These are phyloP conservation scores for Coemansia sp. DNA, from an alignment of 192 early-diverging fungal species.

Conservation along the genomic window DNA sequence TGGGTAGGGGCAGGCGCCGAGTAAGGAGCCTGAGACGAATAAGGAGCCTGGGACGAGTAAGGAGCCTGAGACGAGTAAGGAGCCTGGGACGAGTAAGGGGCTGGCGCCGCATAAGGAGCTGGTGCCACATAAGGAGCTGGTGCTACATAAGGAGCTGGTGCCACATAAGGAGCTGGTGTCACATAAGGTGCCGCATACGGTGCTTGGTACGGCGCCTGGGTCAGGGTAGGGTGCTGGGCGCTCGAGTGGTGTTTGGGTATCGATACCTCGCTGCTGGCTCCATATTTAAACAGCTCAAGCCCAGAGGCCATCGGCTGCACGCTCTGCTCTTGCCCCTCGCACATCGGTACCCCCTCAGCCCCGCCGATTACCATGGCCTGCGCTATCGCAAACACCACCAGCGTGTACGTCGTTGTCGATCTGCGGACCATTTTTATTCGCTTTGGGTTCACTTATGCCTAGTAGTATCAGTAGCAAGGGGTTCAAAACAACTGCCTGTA, in stretches of 20 bases:
- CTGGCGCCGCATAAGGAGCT: not conserved
- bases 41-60: too few relatives aligned
- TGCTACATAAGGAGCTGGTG: constrained; percentile 5
- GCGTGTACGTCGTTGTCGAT: constrained; percentile 35
- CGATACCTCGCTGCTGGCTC: not conserved
- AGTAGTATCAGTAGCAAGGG: not conserved
- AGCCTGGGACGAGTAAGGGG: too few relatives aligned
- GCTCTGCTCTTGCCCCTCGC: not conserved
- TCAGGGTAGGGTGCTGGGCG: not conserved
- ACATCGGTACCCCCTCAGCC: not conserved
- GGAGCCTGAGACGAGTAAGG: too few relatives aligned
- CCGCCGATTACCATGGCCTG: constrained; percentile 17
- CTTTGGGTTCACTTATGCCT: too few relatives aligned
- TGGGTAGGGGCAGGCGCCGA: not conserved
- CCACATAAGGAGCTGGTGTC: not conserved
- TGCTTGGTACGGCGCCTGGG: not conserved
- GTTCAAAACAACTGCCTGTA: too few relatives aligned
- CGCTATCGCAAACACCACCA: constrained; percentile 30
- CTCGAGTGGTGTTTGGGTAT: not conserved
- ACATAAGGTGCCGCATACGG: constrained; percentile 1
- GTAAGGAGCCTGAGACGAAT: too few relatives aligned
- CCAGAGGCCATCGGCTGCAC: constrained; percentile 8
- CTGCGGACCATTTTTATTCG: constrained; percentile 33
- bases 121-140: constrained; percentile 9
- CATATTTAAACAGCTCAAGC: constrained; percentile 14